phyloP scores from a whole-genome alignment of 441 rosid species.

The Omphalea diandra region DNA sequence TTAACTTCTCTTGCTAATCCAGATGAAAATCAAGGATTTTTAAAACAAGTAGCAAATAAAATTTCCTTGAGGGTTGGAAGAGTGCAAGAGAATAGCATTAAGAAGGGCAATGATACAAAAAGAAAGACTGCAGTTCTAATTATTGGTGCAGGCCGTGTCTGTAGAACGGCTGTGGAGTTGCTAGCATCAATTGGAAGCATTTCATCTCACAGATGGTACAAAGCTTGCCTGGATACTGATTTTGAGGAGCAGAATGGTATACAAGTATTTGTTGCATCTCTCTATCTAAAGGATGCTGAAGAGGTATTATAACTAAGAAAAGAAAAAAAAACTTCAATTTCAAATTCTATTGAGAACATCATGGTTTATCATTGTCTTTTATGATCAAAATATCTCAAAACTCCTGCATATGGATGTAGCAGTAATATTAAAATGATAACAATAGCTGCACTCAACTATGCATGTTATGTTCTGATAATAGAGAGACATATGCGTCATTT shows the following conservation, averaged over 20 bases:
- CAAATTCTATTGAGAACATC: slow-evolving; percentile 5
- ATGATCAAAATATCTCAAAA: not conserved
- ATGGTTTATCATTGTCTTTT: not conserved
- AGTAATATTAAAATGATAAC: not conserved
- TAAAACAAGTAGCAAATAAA: slow-evolving; percentile 36
- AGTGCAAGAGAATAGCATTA: slow-evolving; percentile 45
- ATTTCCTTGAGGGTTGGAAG: slow-evolving; percentile 54
- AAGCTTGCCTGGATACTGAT: slow-evolving; percentile 39
- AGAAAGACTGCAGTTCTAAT: slow-evolving; percentile 60
- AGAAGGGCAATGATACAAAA: slow-evolving; percentile 33
- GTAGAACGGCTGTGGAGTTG: slow-evolving; percentile 85
- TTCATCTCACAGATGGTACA: slow-evolving; percentile 46
- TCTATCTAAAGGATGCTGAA: slow-evolving; percentile 84
- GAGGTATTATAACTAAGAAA: no score
- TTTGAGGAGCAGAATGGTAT: slow-evolving; percentile 48
- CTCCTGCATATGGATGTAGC: not conserved
- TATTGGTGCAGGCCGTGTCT: slow-evolving; percentile 95
- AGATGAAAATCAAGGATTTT: slow-evolving; percentile 36
- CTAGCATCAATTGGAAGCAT: slow-evolving; percentile 57
- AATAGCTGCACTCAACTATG: not conserved
- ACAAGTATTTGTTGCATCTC: slow-evolving; percentile 80
- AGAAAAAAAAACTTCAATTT: slow-evolving; percentile 7
- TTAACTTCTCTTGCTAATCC: slow-evolving; percentile 73
- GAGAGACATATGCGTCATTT: not conserved
- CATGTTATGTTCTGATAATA: not conserved